Conservation (phyloP, 108 stramenopile genomes). For the Parmales sp. region DNA sequence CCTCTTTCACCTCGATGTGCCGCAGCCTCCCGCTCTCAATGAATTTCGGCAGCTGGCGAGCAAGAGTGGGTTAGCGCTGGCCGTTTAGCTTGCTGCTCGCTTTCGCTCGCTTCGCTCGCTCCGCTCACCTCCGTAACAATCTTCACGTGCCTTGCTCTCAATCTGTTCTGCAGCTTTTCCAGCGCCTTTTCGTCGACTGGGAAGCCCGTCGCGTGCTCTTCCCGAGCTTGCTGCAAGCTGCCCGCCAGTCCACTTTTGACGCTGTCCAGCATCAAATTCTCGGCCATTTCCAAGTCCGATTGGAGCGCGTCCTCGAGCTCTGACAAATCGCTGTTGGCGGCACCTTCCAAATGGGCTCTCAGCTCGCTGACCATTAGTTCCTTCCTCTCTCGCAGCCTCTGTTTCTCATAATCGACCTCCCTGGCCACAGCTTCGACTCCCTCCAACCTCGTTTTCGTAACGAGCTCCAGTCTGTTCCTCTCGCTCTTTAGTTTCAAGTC, state of each 20-base stretch:
- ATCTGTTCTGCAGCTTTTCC: background rate
- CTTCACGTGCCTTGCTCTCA: background rate
- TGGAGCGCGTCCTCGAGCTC: background rate
- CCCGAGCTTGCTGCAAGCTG: background rate
- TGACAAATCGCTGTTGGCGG: background rate
- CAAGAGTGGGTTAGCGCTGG: too few species aligned
- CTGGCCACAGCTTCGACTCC: background rate
- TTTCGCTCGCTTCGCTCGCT: too few species aligned
- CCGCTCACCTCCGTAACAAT: background rate
- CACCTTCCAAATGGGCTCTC: background rate
- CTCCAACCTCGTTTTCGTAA: background rate
- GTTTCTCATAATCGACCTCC: background rate
- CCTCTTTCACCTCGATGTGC: too few species aligned
- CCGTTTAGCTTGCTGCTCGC: too few species aligned
- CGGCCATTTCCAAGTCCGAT: background rate
- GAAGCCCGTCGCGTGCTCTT: background rate
- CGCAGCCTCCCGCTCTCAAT: background rate
- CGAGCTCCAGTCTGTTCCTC: background rate
- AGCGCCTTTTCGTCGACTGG: background rate
- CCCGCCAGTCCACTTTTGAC: background rate
- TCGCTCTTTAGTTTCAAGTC: background rate
- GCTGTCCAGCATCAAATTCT: background rate
- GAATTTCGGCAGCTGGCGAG: background rate
- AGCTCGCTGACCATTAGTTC: background rate
- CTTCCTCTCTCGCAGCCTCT: background rate